Percentiles rank a stretch among this genome's conserved stretches.
phyloP scores from a whole-genome alignment of 331 rosid genomes.

The Arachis monticola region DNA sequence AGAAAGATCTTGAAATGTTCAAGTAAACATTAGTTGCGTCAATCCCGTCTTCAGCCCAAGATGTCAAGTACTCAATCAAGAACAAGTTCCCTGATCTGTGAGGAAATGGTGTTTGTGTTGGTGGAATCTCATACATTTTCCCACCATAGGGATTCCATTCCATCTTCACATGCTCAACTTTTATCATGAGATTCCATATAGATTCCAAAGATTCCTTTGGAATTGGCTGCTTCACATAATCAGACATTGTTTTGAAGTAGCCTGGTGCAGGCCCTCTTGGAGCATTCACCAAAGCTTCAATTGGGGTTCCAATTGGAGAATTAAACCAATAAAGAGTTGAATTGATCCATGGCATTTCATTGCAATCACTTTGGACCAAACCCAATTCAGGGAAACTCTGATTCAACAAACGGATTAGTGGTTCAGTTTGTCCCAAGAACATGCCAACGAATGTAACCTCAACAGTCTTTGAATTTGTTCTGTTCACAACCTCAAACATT shows the following conservation, averaged over 20 bases:
- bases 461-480: constrained; percentile 27
- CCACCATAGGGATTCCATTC: constrained; percentile 53
- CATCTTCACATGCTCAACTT: constrained; percentile 26
- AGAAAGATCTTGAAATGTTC: constrained; percentile 36
- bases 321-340: constrained; percentile 42
- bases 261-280: neutral
- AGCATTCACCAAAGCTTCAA: constrained; percentile 29
- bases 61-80: constrained; percentile 42
- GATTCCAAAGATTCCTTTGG: constrained; percentile 28
- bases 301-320: constrained; percentile 26
- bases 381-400: constrained; percentile 39
- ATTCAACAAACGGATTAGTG: constrained; percentile 10
- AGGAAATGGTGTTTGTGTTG: constrained; percentile 47
- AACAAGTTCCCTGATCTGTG: constrained; percentile 44
- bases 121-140: constrained; percentile 46
- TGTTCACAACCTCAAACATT: constrained; percentile 13
- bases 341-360: constrained; percentile 45
- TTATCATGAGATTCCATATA: constrained; percentile 41
- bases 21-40: neutral
- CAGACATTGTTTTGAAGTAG: constrained; percentile 42
- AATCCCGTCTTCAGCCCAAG: constrained; percentile 41
- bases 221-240: constrained; percentile 42
- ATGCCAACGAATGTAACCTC: constrained; percentile 33
- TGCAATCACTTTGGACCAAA: constrained; percentile 33
- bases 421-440: constrained; percentile 32